phyloP scores from a whole-genome alignment of 177 flowering plant genomes.

The Vitis hybrid region DNA sequence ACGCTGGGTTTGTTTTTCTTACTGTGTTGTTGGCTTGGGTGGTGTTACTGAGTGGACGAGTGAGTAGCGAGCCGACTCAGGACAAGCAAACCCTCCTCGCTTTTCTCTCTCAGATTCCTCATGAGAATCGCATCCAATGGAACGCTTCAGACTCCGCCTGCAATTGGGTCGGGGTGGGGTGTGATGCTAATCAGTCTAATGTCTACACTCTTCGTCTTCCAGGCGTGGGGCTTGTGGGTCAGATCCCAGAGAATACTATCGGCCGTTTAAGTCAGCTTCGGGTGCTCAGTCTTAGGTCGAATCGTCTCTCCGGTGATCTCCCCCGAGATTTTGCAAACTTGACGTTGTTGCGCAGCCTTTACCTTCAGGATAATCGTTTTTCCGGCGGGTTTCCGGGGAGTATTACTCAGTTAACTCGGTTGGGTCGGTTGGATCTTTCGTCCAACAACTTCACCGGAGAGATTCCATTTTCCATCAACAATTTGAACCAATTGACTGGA shows the following conservation, averaged over 20 bases:
- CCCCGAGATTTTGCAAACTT: slow-evolving; percentile 76
- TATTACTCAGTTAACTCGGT: slow-evolving; percentile 39
- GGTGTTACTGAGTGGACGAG: slow-evolving; percentile 11
- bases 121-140: slow-evolving; percentile 64
- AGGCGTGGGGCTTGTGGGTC: slow-evolving; percentile 74
- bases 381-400: slow-evolving; percentile 67
- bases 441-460: slow-evolving; percentile 62
- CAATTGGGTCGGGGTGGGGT: slow-evolving; percentile 77
- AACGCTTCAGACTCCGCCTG: slow-evolving; percentile 63
- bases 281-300: slow-evolving; percentile 78
- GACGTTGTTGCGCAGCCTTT: slow-evolving; percentile 54
- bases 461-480: slow-evolving; percentile 65
- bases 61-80: slow-evolving; percentile 56
- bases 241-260: slow-evolving; percentile 60
- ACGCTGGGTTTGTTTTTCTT: slow-evolving; percentile 1
- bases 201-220: slow-evolving; percentile 74
- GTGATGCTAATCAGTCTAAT: slow-evolving; percentile 41
- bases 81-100: slow-evolving; percentile 79
- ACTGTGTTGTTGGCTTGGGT: slow-evolving; percentile 13
- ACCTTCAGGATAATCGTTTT: slow-evolving; percentile 68
- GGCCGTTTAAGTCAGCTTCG: slow-evolving; percentile 61
- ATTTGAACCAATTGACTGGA: slow-evolving; percentile 60
- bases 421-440: slow-evolving; percentile 67
- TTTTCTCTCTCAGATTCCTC: slow-evolving; percentile 54
- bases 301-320: slow-evolving; percentile 65